Evolutionary conservation across 2,329 filamentous ascomycete genomes (phyloP).

Genomic region (Knoxdaviesia capensis): DNA sequence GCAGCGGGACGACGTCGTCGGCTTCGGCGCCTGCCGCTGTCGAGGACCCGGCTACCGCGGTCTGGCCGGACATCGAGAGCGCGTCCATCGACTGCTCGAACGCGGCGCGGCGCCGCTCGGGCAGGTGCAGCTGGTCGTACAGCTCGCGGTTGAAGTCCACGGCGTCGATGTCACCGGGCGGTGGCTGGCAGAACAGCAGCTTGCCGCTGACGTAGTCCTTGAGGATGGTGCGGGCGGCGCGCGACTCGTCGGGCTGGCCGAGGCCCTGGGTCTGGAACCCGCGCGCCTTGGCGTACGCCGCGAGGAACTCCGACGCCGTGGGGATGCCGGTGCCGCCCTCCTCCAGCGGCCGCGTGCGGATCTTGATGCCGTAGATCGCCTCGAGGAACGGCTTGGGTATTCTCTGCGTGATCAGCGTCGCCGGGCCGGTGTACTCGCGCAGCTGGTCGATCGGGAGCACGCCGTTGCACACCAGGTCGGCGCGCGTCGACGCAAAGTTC

Average conservation of each 20-base stretch:
- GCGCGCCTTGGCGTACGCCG: conserved; percentile 70
- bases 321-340: conserved; percentile 83
- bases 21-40: conserved; percentile 9
- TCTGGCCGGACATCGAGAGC: conserved; percentile 16
- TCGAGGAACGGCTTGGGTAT: conserved; percentile 82
- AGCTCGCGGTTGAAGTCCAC: conserved; percentile 73
- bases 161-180: conserved; percentile 51
- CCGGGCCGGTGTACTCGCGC: conserved; percentile 77
- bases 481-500: conserved; percentile 93
- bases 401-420: conserved; percentile 60
- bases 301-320: conserved; percentile 66
- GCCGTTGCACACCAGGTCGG: conserved; percentile 86
- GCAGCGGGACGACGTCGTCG: conserved; percentile 17
- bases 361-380: conserved; percentile 83
- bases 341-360: conserved; percentile 58
- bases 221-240: conserved; percentile 71
- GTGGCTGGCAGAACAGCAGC: conserved; percentile 77
- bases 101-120: conserved; percentile 55
- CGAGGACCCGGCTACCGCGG: conserved; percentile 11
- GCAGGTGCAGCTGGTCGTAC: conserved; percentile 67
- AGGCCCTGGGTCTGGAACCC: conserved; percentile 81
- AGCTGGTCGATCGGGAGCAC: conserved; percentile 92
- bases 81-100: conserved; percentile 30
- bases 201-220: conserved; percentile 98
- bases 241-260: conserved; percentile 81